Evolutionary conservation across 768 basidiomycete species (phyloP).

Genomic region (Dioszegia hungarica): DNA sequence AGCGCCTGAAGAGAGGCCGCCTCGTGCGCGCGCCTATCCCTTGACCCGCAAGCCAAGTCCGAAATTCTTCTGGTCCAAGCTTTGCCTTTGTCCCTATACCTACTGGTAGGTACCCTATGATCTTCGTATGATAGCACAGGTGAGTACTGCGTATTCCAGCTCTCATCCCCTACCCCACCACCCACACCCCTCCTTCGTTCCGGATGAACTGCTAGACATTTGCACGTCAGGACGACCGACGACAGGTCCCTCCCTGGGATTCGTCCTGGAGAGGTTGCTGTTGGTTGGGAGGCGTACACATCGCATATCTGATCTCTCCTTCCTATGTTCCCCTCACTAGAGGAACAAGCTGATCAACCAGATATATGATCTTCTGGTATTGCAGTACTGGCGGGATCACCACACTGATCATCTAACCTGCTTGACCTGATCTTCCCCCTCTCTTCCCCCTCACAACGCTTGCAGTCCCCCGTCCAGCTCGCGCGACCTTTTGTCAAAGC

Average conservation of each 20-base stretch:
- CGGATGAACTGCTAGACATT: conserved; percentile 20
- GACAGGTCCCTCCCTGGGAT: background rate
- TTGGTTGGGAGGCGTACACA: conserved; percentile 17
- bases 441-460: conserved; percentile 9
- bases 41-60: too few relatives aligned
- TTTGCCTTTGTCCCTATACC: too few relatives aligned
- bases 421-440: background rate
- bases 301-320: conserved; percentile 14
- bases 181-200: too few relatives aligned
- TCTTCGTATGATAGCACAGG: too few relatives aligned
- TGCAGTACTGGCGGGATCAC: too few relatives aligned
- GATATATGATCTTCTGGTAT: too few relatives aligned
- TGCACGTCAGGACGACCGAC: conserved; percentile 29
- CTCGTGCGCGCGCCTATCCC: too few relatives aligned
- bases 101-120: too few relatives aligned
- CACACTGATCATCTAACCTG: too few relatives aligned
- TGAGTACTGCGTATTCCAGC: too few relatives aligned
- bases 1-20: too few relatives aligned
- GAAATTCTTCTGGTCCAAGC: too few relatives aligned
- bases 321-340: background rate
- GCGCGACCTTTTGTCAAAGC: conserved; percentile 14
- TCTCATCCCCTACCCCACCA: background rate
- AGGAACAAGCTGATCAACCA: background rate
- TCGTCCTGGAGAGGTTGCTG: conserved; percentile 4
- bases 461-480: conserved; percentile 29